Percentiles rank a stretch among this genome's conserved stretches.
Evolutionary conservation across 2,329 filamentous ascomycete genomes (phyloP).

Genomic region (Colletotrichum tofieldiae): DNA sequence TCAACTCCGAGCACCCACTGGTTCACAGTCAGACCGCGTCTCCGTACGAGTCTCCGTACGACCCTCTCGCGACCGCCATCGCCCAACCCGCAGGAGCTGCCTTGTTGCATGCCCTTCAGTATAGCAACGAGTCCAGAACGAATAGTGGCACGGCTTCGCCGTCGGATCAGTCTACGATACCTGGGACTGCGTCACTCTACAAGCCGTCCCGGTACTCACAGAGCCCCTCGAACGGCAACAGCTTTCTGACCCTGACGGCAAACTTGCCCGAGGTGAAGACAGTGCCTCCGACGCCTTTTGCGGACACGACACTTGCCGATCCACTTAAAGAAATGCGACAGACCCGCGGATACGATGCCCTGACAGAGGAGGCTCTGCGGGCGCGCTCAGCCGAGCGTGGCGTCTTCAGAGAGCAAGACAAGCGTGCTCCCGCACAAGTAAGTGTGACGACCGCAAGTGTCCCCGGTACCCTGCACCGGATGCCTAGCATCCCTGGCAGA

Average conservation of each 20-base stretch:
- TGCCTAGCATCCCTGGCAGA: constrained; percentile 43
- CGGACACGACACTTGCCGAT: constrained; percentile 54
- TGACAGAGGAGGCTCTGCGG: constrained; percentile 65
- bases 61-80: constrained; percentile 57
- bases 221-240: constrained; percentile 60
- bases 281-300: constrained; percentile 55
- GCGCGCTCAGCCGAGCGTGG: constrained; percentile 76
- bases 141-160: constrained; percentile 37
- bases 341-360: constrained; percentile 56
- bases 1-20: constrained; percentile 74
- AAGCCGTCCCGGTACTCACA: constrained; percentile 59
- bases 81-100: constrained; percentile 32
- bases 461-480: constrained; percentile 70
- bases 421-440: constrained; percentile 76
- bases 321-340: constrained; percentile 62
- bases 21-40: constrained; percentile 82
- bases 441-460: constrained; percentile 74
- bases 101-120: constrained; percentile 21
- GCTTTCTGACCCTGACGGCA: constrained; percentile 60
- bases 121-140: constrained; percentile 17
- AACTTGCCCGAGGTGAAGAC: constrained; percentile 43
- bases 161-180: constrained; percentile 37
- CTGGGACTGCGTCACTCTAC: constrained; percentile 42
- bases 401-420: constrained; percentile 72
- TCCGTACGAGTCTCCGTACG: constrained; percentile 68